These are phyloP conservation scores for Babesia ovata DNA, from an alignment of 169 alveolate species.

Conservation along the genomic window DNA sequence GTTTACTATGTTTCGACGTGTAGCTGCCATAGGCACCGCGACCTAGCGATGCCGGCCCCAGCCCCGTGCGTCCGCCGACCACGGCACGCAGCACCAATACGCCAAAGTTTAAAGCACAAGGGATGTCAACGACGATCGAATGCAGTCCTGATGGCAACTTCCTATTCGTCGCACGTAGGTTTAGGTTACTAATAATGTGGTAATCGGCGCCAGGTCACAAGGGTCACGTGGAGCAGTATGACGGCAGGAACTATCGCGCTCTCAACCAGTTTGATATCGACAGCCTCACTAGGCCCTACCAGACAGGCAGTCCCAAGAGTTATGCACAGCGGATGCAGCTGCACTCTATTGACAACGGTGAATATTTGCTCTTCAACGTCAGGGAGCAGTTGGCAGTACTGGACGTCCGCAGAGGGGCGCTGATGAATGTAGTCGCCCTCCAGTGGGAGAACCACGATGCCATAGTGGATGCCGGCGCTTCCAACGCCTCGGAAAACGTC, in stretches of 20 bases:
- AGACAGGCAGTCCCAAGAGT: not conserved
- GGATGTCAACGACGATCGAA: slow-evolving; percentile 40
- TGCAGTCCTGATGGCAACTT: slow-evolving; percentile 26
- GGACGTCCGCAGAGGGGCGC: slow-evolving; percentile 8
- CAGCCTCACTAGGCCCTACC: not conserved
- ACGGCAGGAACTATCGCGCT: slow-evolving; percentile 24
- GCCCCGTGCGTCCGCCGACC: not conserved
- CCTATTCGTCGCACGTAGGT: slow-evolving; percentile 46
- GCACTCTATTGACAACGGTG: slow-evolving; percentile 6
- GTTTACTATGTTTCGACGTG: not conserved
- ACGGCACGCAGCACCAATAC: not conserved
- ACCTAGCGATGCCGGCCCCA: not conserved
- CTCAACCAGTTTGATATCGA: slow-evolving; percentile 9
- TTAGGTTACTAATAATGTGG: not conserved
- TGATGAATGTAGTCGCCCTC: not conserved
- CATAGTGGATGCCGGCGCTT: not conserved
- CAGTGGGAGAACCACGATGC: slow-evolving; percentile 14
- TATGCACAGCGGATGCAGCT: slow-evolving; percentile 39
- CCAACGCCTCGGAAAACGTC: not conserved
- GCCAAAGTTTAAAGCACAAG: not conserved
- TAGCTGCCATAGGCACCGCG: too few relatives aligned
- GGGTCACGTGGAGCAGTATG: slow-evolving; percentile 53
- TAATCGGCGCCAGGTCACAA: slow-evolving; percentile 9
- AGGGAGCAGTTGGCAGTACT: slow-evolving; percentile 37
- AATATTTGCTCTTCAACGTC: slow-evolving; percentile 27